Evolutionary conservation across 2,329 filamentous ascomycete genomes (phyloP).

Genomic region (Diaporthe citrichinensis): DNA sequence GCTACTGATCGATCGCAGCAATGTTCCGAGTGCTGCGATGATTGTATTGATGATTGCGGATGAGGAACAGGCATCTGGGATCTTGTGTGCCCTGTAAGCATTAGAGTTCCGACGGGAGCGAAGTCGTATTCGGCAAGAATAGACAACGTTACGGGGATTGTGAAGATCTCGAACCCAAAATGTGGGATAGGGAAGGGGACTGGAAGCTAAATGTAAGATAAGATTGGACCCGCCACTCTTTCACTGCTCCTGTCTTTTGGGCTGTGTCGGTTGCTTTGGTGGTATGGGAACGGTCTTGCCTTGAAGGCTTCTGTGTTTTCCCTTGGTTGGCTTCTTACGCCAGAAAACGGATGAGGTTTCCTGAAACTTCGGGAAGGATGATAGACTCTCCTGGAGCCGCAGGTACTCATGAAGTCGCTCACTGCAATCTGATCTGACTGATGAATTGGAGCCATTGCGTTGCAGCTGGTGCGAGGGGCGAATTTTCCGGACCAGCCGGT

Average conservation of each 20-base stretch:
- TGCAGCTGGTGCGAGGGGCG: neutral
- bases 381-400: neutral
- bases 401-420: slow-evolving; percentile 5
- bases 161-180: neutral
- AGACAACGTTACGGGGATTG: neutral
- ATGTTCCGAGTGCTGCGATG: neutral
- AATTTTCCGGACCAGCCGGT: neutral
- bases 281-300: neutral
- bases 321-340: neutral
- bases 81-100: neutral
- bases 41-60: neutral
- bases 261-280: neutral
- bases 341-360: neutral
- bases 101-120: neutral
- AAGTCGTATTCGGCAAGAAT: slow-evolving; percentile 12
- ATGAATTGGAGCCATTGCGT: neutral
- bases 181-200: too few species aligned
- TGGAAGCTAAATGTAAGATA: neutral
- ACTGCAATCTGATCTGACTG: slow-evolving; percentile 4
- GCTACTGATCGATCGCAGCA: neutral
- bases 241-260: neutral
- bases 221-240: neutral
- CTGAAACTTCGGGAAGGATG: slow-evolving; percentile 1
- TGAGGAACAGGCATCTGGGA: neutral
- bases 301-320: slow-evolving; percentile 13